phyloP scores from a whole-genome alignment of 768 basidiomycete genomes.

The Suillus alpinus region DNA sequence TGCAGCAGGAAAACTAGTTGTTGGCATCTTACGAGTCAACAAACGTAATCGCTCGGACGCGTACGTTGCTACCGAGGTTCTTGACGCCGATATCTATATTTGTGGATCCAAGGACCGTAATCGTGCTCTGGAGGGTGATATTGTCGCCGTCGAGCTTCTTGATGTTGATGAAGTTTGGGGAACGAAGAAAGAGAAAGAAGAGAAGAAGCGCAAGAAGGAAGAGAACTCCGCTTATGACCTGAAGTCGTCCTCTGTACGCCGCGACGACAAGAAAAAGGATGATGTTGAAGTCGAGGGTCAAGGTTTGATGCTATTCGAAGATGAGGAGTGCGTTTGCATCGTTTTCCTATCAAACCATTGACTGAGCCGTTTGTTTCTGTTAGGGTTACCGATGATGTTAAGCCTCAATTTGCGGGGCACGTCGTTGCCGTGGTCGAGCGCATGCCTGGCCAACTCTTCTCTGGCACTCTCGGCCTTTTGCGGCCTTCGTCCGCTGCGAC shows the following conservation, averaged over 20 bases:
- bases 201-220: slow-evolving; percentile 99
- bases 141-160: slow-evolving; percentile 95
- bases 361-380: slow-evolving; percentile 11
- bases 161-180: slow-evolving; percentile 98
- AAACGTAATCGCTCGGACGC: slow-evolving; percentile 98
- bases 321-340: slow-evolving; percentile 72
- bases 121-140: slow-evolving; percentile 96
- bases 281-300: slow-evolving; percentile 99
- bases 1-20: slow-evolving; percentile 95
- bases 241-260: slow-evolving; percentile 69
- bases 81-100: slow-evolving; percentile 99
- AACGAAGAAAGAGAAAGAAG: slow-evolving; percentile 99
- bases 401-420: slow-evolving; percentile 97
- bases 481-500: slow-evolving; percentile 96
- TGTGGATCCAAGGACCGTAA: slow-evolving; percentile 99
- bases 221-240: slow-evolving; percentile 95
- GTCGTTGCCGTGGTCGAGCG: slow-evolving; percentile 99
- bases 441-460: slow-evolving; percentile 98
- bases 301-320: slow-evolving; percentile 93
- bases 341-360: slow-evolving; percentile 3
- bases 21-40: slow-evolving; percentile 95
- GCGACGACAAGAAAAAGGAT: slow-evolving; percentile 99
- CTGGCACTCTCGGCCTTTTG: slow-evolving; percentile 91
- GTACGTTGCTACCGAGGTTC: slow-evolving; percentile 95
- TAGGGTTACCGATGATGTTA: slow-evolving; percentile 95